Evolutionary conservation across 1,139 yeast genomes (phyloP).

Genomic region (Ogataea hybrid): DNA sequence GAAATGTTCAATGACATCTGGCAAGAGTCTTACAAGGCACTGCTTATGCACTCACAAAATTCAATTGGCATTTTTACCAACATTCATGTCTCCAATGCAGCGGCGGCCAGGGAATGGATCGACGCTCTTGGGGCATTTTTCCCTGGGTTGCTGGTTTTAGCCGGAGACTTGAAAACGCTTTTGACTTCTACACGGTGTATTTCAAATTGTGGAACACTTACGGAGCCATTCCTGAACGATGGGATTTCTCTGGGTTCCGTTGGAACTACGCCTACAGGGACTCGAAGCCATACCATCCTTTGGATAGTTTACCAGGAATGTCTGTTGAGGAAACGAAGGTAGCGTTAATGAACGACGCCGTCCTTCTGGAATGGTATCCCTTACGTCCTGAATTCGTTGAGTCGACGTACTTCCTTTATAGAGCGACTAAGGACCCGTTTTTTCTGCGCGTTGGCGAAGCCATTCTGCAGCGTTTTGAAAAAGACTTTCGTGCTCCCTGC

Average conservation of each 20-base stretch:
- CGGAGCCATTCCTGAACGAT: slow-evolving; percentile 85
- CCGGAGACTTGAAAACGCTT: slow-evolving; percentile 75
- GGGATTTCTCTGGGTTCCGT: slow-evolving; percentile 46
- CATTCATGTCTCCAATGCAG: slow-evolving; percentile 54
- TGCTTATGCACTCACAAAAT: slow-evolving; percentile 49
- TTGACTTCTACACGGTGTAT: slow-evolving; percentile 59
- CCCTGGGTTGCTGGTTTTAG: slow-evolving; percentile 78
- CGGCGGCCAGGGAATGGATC: slow-evolving; percentile 61
- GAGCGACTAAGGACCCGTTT: slow-evolving; percentile 86
- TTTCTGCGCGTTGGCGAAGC: slow-evolving; percentile 73
- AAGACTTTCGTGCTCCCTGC: slow-evolving; percentile 57
- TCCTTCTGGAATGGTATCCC: slow-evolving; percentile 85
- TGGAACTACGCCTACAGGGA: slow-evolving; percentile 19
- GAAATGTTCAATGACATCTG: slow-evolving; percentile 58
- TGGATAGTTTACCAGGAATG: slow-evolving; percentile 10
- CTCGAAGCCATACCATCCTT: slow-evolving; percentile 22
- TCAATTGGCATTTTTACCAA: slow-evolving; percentile 56
- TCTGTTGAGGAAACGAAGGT: slow-evolving; percentile 23
- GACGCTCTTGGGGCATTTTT: slow-evolving; percentile 87
- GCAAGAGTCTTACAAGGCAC: slow-evolving; percentile 54
- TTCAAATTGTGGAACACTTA: slow-evolving; percentile 77
- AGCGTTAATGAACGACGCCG: slow-evolving; percentile 30
- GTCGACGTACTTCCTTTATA: slow-evolving; percentile 77
- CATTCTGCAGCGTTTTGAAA: slow-evolving; percentile 53
- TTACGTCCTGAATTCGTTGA: slow-evolving; percentile 89